phyloP scores from a whole-genome alignment of 768 basidiomycete genomes.

The Boletus sp. region DNA sequence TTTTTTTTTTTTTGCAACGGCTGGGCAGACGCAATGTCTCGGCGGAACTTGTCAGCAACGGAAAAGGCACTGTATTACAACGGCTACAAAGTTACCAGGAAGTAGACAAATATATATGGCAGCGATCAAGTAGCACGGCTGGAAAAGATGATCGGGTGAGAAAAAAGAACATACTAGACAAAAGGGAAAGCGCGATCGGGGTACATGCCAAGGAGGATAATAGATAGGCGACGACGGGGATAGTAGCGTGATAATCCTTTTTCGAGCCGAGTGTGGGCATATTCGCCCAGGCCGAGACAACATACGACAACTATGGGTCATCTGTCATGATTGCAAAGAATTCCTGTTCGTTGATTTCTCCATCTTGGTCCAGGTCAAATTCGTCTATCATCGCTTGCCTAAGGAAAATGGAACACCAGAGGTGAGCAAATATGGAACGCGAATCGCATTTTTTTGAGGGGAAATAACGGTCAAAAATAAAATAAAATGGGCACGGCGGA shows the following conservation, averaged over 20 bases:
- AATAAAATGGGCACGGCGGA: constrained; percentile 15
- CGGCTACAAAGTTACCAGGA: constrained; percentile 11
- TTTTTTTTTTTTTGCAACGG: neutral
- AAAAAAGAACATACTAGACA: constrained; percentile 21
- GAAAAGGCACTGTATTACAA: constrained; percentile 13
- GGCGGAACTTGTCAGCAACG: constrained; percentile 16
- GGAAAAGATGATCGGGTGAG: constrained; percentile 15
- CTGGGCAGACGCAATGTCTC: constrained; percentile 13
- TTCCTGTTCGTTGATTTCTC: constrained; percentile 95
- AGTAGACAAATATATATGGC: constrained; percentile 14
- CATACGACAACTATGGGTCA: constrained; percentile 50
- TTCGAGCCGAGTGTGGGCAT: constrained; percentile 1
- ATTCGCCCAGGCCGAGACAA: neutral
- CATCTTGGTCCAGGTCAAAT: constrained; percentile 97
- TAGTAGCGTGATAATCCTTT: constrained; percentile 7
- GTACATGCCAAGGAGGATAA: constrained; percentile 16
- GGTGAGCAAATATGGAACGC: constrained; percentile 31
- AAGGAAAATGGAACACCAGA: constrained; percentile 26
- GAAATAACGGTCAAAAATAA: constrained; percentile 24
- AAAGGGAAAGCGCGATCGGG: constrained; percentile 16
- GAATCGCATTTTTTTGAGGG: constrained; percentile 13
- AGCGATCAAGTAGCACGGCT: constrained; percentile 20
- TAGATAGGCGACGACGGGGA: constrained; percentile 18
- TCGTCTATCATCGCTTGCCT: constrained; percentile 99
- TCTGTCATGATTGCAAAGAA: constrained; percentile 98